Base-by-base conservation (phyloP, 768 basidiomycete species). In the Termitomyces sp. region DNA sequence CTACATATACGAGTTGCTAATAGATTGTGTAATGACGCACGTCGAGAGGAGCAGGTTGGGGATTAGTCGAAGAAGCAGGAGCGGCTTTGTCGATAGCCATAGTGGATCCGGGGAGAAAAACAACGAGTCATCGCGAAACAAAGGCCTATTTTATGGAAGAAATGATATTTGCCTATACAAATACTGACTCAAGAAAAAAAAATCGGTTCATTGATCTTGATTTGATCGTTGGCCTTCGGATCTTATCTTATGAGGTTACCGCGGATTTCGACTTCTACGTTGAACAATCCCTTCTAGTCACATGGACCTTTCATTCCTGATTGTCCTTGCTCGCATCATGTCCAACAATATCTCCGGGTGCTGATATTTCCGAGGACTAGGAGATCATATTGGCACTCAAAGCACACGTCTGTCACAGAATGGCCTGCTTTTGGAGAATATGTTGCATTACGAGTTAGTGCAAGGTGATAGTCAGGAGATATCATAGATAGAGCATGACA, bases 71-170 rank as follows among this genome's bases (percentile, higher is more conserved):
- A n/a, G 56, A 45, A n/a, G 54, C 44, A 41, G 54, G 48, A 0
- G 49, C 10, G 5, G 47, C 50, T 15, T 56, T 58, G 44, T 58
- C 54, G 54, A 64, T 62, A 49, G 63, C 62, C 66, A 66, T 68
- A 10, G 56, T 44, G 41, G 15, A 50, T 35, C 30, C 28, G 17
- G 55, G 35, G 28, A 53, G 47, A 17, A 43, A 17, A 33, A 30
- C 14, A n/a, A 49, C 37, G 41, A 33, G 33, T 9, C 46, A 55
- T 57, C 11, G 56, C n/a, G 28, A 31, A 48, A 31, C 21, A 26
- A 5, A 33, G 41, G 5, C 15, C 19, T 12, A 31, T 55, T 50
- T 53, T 41, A 50, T 44, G 55, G 23, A 35, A 35, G 35, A 35
- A 35, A 35, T 35, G 35, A 35, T 35, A 35, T 35, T 35, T 12